phyloP scores from a whole-genome alignment of 2,329 filamentous ascomycete genomes.

The Xylaria sp. region DNA sequence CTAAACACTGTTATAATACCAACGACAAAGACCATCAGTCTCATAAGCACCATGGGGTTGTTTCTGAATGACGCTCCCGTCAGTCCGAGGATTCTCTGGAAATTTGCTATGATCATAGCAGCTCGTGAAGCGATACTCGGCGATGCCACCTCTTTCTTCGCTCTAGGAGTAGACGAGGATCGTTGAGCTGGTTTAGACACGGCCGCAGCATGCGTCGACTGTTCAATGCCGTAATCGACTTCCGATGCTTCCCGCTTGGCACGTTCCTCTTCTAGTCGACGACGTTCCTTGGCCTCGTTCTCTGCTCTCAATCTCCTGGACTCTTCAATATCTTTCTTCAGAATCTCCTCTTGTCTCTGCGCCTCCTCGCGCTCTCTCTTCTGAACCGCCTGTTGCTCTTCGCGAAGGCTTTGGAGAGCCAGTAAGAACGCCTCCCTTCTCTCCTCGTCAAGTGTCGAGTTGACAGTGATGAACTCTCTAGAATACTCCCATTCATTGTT shows the following conservation, averaged over 20 bases:
- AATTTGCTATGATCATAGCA: conserved; percentile 47
- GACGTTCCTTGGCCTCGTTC: conserved; percentile 52
- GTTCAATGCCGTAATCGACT: conserved; percentile 64
- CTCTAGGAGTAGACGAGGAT: conserved; percentile 22
- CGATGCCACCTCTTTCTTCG: conserved; percentile 32
- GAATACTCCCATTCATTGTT: conserved; percentile 98
- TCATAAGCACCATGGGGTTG: conserved; percentile 53
- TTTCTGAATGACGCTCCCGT: conserved; percentile 46
- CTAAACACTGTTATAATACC: conserved; percentile 73
- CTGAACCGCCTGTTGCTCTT: conserved; percentile 73
- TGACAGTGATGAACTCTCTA: conserved; percentile 80
- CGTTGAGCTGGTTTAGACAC: conserved; percentile 32
- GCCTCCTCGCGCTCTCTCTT: conserved; percentile 57
- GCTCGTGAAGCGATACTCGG: conserved; percentile 45
- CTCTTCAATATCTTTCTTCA: conserved; percentile 54
- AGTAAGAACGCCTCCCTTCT: conserved; percentile 82
- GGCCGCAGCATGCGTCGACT: conserved; percentile 37
- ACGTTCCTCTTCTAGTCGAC: conserved; percentile 50
- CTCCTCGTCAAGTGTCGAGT: conserved; percentile 86
- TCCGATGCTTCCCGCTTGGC: conserved; percentile 50
- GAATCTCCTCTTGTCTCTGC: conserved; percentile 50
- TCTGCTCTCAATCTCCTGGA: conserved; percentile 50
- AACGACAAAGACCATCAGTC: conserved; percentile 71
- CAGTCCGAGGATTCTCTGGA: conserved; percentile 48
- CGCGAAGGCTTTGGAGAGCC: conserved; percentile 75